Evolutionary conservation across 2,329 filamentous ascomycete genomes (phyloP), one percentile per base, ranked within the genome.

Genomic region (Rutstroemia sp.): DNA sequence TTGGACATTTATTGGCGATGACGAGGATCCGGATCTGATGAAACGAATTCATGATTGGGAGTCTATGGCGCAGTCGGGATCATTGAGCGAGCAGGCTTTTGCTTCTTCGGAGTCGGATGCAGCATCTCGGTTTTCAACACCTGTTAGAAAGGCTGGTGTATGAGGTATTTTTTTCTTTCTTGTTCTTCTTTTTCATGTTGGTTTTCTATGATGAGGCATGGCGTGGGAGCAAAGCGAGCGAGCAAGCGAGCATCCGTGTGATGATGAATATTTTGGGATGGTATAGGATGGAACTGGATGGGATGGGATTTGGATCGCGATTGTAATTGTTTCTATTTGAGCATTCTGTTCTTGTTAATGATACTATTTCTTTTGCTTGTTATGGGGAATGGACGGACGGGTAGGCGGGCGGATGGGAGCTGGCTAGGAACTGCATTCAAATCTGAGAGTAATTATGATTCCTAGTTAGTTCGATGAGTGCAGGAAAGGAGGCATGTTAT

Each of bases 1-100:
- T 68, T 97, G 92, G 92, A 96, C 92, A 0, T 90, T 96, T 71
- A 80, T 96, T 19, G 90, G 89, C 2, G 68, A 70, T 57, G 69
- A 70, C 30, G 63, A 64, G 44, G 69, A 70, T 41, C 65, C 67
- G 6, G 67, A 67, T 3, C 48, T 69, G 2, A 51, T 65, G n/a
- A 63, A 60, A 44, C 61, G 66, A 2, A 64, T 68, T 38, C 64
- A 68, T 38, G 63, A 66, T 19, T 70, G 68, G 68, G 66, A 70
- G 23, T 51, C 57, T 2, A 65, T 67, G 57, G 65, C 65, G 17
- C 65, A 63, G 41, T 64, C 59, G 34, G 62, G 61, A 1, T 60
- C 52, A 2, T 46, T 61, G 4, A 54, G 52, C 37, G 52, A 48
- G 45, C 38, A 54, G 17, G 37, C 37, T 23, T 48, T 57, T 27